A percentile compares a stretch with the other conserved stretches of the same genome.
Evolutionary conservation across 75 land plant genomes (phyloP).

Genomic region (Gnetum montanum): DNA sequence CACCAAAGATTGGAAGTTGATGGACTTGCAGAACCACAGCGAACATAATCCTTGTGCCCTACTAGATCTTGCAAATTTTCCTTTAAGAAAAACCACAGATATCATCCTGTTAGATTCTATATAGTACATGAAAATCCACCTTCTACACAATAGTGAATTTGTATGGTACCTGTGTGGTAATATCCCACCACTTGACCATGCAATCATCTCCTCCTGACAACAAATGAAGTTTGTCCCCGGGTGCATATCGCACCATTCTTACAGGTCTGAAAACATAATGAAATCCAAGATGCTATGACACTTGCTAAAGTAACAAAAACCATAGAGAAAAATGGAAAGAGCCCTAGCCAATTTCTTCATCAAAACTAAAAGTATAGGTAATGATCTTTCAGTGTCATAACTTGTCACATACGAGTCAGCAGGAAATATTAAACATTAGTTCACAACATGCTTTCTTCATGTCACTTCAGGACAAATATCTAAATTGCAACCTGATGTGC

Average conservation of each 20-base stretch:
- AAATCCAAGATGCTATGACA: conserved; percentile 16
- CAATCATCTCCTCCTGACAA: conserved; percentile 88
- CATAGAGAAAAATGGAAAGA: conserved; percentile 55
- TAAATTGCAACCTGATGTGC: no score
- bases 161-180: conserved; percentile 31
- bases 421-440: no score
- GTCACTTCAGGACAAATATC: no score
- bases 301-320: conserved; percentile 25
- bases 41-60: conserved; percentile 84
- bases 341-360: no score
- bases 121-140: neutral
- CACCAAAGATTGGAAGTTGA: conserved; percentile 42
- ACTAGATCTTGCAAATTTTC: conserved; percentile 19
- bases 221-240: conserved; percentile 67
- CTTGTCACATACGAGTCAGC: no score
- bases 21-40: conserved; percentile 61
- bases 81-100: conserved; percentile 8
- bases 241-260: conserved; percentile 57
- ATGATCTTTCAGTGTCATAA: no score
- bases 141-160: neutral
- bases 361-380: no score
- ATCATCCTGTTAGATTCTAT: neutral
- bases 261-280: conserved; percentile 40
- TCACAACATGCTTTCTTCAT: no score
- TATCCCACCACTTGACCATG: conserved; percentile 83